These are phyloP conservation scores for Curvularia lunata DNA, from an alignment of 2,329 filamentous ascomycete species.

Conservation along the genomic window DNA sequence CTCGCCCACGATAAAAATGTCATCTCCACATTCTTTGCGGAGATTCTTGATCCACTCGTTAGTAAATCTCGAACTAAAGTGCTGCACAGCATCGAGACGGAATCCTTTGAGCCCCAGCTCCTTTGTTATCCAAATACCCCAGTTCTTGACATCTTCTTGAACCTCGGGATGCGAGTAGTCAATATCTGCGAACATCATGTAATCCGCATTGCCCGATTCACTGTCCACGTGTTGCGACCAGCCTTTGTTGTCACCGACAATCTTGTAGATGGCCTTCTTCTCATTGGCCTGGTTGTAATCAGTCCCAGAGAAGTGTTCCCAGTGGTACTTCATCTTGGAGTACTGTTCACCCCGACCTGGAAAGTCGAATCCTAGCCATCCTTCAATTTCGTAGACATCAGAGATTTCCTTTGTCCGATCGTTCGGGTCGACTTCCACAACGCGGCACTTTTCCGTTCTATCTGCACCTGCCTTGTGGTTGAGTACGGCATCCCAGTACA, in stretches of 20 bases:
- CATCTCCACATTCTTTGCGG: slow-evolving; percentile 54
- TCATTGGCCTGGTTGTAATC: slow-evolving; percentile 67
- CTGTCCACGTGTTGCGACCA: slow-evolving; percentile 69
- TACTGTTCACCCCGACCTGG: slow-evolving; percentile 65
- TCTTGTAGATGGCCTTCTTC: slow-evolving; percentile 69
- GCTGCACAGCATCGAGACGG: slow-evolving; percentile 74
- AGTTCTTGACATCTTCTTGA: slow-evolving; percentile 65
- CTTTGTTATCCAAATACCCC: slow-evolving; percentile 71
- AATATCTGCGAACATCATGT: slow-evolving; percentile 75
- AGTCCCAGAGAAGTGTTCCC: slow-evolving; percentile 71
- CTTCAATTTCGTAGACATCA: slow-evolving; percentile 67
- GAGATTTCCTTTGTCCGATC: slow-evolving; percentile 64
- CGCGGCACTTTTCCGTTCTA: slow-evolving; percentile 65
- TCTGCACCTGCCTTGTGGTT: slow-evolving; percentile 77
- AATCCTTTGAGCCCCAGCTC: slow-evolving; percentile 69
- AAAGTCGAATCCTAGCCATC: slow-evolving; percentile 73
- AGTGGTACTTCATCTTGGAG: slow-evolving; percentile 68
- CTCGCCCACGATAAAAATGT: slow-evolving; percentile 71
- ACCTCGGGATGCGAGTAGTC: slow-evolving; percentile 68
- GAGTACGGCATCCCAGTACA: slow-evolving; percentile 74
- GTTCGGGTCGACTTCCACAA: slow-evolving; percentile 66
- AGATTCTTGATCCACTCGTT: slow-evolving; percentile 67
- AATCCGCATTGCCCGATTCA: slow-evolving; percentile 70
- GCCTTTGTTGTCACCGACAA: slow-evolving; percentile 66
- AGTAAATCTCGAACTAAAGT: slow-evolving; percentile 72